These are phyloP conservation scores for Nicotiana tomentosiformis DNA, from an alignment of 257 asterid species.

Conservation along the genomic window DNA sequence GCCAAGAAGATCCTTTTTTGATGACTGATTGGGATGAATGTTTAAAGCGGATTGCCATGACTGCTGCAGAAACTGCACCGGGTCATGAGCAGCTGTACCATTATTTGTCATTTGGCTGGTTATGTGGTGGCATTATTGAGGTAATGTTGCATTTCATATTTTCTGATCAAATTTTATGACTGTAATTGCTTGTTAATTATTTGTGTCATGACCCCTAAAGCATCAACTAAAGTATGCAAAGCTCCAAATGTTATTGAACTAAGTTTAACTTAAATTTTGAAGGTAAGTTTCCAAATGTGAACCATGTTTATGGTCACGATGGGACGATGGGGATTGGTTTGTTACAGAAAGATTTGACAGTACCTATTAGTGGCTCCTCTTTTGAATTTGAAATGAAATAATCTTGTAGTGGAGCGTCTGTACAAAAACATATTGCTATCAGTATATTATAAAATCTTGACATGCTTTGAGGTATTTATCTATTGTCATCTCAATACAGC, in stretches of 20 bases:
- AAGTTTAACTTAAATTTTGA: not conserved
- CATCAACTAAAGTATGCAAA: not conserved
- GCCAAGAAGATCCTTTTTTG: constrained; percentile 69
- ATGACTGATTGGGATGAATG: constrained; percentile 86
- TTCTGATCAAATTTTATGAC: not conserved
- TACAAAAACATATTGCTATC: not conserved
- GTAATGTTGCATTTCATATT: constrained; percentile 30
- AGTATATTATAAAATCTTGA: not conserved
- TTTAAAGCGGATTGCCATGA: constrained; percentile 42
- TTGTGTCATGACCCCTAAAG: not conserved
- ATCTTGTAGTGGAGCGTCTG: not conserved
- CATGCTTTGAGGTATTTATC: constrained; percentile 4
- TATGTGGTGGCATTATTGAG: constrained; percentile 98
- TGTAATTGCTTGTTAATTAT: not conserved
- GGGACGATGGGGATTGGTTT: not conserved
- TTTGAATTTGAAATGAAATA: not conserved
- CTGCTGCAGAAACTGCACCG: constrained; percentile 77
- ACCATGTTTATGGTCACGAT: not conserved
- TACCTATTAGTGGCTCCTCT: not conserved
- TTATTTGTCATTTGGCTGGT: constrained; percentile 88
- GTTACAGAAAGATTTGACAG: constrained; percentile 3
- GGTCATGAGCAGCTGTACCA: constrained; percentile 74
- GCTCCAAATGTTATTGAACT: not conserved
- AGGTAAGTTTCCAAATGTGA: not conserved
- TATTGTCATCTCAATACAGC: constrained; percentile 35